These are phyloP conservation scores for Aotearoamyces nothofagi DNA, from an alignment of 2,329 filamentous ascomycete genomes.

Conservation along the genomic window DNA sequence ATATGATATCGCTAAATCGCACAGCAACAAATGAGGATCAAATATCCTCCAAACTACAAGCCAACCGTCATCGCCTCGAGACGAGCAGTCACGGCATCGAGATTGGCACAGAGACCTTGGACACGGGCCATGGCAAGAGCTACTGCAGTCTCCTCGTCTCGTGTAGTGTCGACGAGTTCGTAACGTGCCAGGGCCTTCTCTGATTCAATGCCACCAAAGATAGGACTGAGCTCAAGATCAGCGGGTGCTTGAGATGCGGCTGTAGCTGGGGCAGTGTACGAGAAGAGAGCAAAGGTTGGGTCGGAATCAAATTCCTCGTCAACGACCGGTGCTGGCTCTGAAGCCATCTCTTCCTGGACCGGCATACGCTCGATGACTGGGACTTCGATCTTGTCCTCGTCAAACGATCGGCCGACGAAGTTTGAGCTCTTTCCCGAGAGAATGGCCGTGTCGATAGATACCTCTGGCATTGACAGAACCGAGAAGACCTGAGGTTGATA, in stretches of 20 bases:
- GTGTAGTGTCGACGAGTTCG: slow-evolving; percentile 45
- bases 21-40: no score
- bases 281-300: slow-evolving; percentile 45
- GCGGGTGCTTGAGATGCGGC: slow-evolving; percentile 12
- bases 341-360: slow-evolving; percentile 15
- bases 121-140: slow-evolving; percentile 10
- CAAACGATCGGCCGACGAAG: slow-evolving; percentile 31
- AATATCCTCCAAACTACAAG: slow-evolving; percentile 7
- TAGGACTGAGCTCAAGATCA: slow-evolving; percentile 27
- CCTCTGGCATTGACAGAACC: slow-evolving; percentile 46
- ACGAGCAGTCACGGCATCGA: slow-evolving; percentile 14
- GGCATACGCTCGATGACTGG: slow-evolving; percentile 28
- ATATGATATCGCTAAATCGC: no score
- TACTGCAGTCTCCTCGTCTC: slow-evolving; percentile 27
- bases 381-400: slow-evolving; percentile 31
- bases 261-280: slow-evolving; percentile 17
- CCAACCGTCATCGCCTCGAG: slow-evolving; percentile 12
- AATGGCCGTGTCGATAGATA: slow-evolving; percentile 38
- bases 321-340: slow-evolving; percentile 14
- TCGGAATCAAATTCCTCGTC: slow-evolving; percentile 48
- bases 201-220: slow-evolving; percentile 37
- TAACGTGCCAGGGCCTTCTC: slow-evolving; percentile 50
- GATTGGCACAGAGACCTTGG: slow-evolving; percentile 10
- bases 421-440: slow-evolving; percentile 59
- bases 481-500: slow-evolving; percentile 62